Evolutionary conservation across 441 rosid genomes (phyloP).

Genomic region (Pelargonium citronellum): DNA sequence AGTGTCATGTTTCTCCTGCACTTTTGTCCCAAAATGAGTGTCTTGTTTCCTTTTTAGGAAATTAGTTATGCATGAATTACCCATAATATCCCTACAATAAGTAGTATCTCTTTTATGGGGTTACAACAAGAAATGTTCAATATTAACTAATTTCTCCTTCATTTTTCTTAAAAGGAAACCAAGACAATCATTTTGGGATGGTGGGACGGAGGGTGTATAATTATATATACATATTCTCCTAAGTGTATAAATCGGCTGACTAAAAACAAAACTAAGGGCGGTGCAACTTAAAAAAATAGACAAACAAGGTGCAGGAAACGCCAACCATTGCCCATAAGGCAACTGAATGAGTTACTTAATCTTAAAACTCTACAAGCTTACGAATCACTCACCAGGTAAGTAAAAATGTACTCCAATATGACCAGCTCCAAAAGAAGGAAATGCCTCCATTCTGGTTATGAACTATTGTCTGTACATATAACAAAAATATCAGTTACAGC

Average conservation of each 20-base stretch:
- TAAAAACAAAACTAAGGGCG: background rate
- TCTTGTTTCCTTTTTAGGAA: no score
- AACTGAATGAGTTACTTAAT: background rate
- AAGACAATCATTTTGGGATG: no score
- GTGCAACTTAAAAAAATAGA: background rate
- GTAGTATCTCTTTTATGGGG: no score
- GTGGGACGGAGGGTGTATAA: no score
- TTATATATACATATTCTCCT: no score
- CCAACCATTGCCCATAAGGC: background rate
- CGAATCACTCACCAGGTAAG: conserved; percentile 71
- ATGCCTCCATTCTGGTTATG: conserved; percentile 57
- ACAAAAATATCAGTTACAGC: background rate
- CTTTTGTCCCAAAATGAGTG: no score
- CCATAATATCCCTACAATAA: no score
- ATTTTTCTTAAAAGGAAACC: background rate
- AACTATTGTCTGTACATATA: conserved; percentile 49
- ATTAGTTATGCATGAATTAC: no score
- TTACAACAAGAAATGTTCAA: no score
- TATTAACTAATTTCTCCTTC: background rate
- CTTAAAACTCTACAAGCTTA: conserved; percentile 9
- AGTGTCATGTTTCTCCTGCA: no score
- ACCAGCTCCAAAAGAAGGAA: conserved; percentile 96
- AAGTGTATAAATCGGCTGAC: no score
- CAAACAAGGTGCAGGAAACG: background rate
- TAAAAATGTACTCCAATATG: conserved; percentile 98